phyloP scores from a whole-genome alignment of 1,284 basidiomycete species.

The Cryptococcus floricola region DNA sequence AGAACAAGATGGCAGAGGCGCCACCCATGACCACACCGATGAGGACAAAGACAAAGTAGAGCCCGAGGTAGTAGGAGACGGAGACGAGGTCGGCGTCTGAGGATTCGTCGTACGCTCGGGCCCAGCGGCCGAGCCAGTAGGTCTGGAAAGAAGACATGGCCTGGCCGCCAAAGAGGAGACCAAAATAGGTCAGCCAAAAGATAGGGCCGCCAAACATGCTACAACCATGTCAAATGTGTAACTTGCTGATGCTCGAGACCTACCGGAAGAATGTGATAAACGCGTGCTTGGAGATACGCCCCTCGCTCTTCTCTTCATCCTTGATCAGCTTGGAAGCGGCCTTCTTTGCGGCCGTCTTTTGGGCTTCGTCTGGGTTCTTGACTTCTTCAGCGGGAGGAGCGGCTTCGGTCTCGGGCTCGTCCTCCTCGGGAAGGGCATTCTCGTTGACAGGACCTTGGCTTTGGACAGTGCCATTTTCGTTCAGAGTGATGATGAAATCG shows the following conservation, averaged over 20 bases:
- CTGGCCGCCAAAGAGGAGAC: slow-evolving; percentile 34
- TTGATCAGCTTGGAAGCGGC: slow-evolving; percentile 51
- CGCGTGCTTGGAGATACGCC: slow-evolving; percentile 51
- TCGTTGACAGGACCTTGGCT: slow-evolving; percentile 41
- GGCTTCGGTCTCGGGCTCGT: slow-evolving; percentile 49
- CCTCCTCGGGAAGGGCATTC: slow-evolving; percentile 16
- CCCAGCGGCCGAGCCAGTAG: slow-evolving; percentile 62
- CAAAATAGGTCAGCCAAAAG: slow-evolving; percentile 48
- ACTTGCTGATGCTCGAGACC: not conserved
- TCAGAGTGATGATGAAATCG: slow-evolving; percentile 60
- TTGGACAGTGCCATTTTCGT: slow-evolving; percentile 53
- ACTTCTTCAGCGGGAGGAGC: slow-evolving; percentile 36
- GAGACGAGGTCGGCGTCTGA: slow-evolving; percentile 34
- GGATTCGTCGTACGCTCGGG: slow-evolving; percentile 55
- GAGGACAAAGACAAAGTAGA: slow-evolving; percentile 51
- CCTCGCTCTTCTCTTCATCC: slow-evolving; percentile 60
- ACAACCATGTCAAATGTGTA: too few relatives aligned
- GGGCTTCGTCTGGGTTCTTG: slow-evolving; percentile 40
- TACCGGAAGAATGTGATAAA: slow-evolving; percentile 49
- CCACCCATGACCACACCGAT: slow-evolving; percentile 36
- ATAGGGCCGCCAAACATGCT: slow-evolving; percentile 48
- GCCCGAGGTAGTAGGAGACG: slow-evolving; percentile 51
- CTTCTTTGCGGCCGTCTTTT: slow-evolving; percentile 41
- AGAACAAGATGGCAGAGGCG: slow-evolving; percentile 41
- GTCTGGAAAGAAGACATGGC: slow-evolving; percentile 51